Conservation (phyloP, 129 eudicot species). For the Pittosporum tobira region DNA sequence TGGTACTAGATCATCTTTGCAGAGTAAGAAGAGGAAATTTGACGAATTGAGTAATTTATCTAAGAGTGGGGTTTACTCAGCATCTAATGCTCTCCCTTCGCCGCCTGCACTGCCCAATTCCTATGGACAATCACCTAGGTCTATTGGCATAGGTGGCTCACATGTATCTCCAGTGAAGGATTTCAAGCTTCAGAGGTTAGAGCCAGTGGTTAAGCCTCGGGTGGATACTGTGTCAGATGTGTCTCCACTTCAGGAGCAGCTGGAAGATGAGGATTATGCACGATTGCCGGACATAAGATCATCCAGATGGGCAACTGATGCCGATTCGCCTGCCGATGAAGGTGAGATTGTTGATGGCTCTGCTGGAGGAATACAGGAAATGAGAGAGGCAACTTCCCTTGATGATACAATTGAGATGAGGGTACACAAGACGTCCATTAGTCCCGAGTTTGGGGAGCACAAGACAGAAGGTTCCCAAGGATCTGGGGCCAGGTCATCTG, state of each 20-base stretch:
- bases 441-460: conserved; percentile 29
- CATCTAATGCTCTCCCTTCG: conserved; percentile 9
- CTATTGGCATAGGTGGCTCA: background rate
- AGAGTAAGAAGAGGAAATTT: conserved; percentile 51
- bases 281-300: conserved; percentile 25
- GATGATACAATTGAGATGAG: background rate
- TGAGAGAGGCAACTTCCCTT: conserved; percentile 7
- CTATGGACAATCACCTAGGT: conserved; percentile 2
- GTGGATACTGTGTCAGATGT: conserved; percentile 1
- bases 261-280: conserved; percentile 24
- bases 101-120: conserved; percentile 1
- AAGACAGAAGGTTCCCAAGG: conserved; percentile 23
- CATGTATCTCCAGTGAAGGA: conserved; percentile 1
- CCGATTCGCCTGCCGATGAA: conserved; percentile 11
- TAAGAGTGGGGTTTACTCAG: conserved; percentile 16
- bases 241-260: background rate
- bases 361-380: conserved; percentile 7
- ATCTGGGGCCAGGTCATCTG: conserved; percentile 11
- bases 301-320: conserved; percentile 52
- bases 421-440: background rate
- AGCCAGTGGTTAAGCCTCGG: conserved; percentile 5
- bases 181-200: background rate
- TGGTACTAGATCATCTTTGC: background rate
- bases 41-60: conserved; percentile 30
- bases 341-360: conserved; percentile 22